Evolutionary conservation across 2,329 filamentous ascomycete species (phyloP).

Genomic region (Alternaria sp.): DNA sequence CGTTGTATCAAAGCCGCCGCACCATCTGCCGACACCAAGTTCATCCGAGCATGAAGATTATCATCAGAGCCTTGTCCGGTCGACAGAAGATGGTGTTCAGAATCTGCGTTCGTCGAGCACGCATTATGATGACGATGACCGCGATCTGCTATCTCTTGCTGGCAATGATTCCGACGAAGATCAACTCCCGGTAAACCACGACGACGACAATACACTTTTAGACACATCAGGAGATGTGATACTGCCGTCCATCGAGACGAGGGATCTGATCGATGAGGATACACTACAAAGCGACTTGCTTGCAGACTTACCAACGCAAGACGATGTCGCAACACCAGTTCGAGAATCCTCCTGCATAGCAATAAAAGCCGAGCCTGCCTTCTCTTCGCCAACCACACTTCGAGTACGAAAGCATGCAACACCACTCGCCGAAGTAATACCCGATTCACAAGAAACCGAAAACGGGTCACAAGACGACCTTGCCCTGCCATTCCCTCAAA

Average conservation of each 20-base stretch:
- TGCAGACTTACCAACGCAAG: constrained; percentile 9
- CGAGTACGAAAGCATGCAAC: neutral
- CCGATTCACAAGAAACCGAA: neutral
- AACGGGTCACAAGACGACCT: fast-evolving
- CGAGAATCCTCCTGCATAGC: neutral
- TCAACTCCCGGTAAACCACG: neutral
- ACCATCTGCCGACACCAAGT: constrained; percentile 40
- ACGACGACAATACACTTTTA: constrained; percentile 4
- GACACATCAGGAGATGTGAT: constrained; percentile 22
- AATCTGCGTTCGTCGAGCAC: constrained; percentile 19
- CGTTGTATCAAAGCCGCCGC: constrained; percentile 8
- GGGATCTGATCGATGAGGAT: constrained; percentile 20
- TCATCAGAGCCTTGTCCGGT: neutral
- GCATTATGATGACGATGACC: constrained; percentile 37
- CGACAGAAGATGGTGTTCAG: neutral
- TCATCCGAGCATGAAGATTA: constrained; percentile 26
- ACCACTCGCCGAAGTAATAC: neutral
- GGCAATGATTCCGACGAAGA: constrained; percentile 17
- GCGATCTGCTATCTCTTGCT: constrained; percentile 33
- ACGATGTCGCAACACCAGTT: neutral
- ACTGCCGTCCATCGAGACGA: constrained; percentile 32
- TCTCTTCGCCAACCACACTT: constrained; percentile 1
- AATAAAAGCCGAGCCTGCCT: constrained; percentile 8
- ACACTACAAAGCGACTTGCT: constrained; percentile 17
- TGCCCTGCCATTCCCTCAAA: too few relatives aligned